Percentiles rank a stretch among this genome's conserved stretches.
Evolutionary conservation across 2,329 filamentous ascomycete species (phyloP).

Genomic region (Sporothrix euskadiensis): DNA sequence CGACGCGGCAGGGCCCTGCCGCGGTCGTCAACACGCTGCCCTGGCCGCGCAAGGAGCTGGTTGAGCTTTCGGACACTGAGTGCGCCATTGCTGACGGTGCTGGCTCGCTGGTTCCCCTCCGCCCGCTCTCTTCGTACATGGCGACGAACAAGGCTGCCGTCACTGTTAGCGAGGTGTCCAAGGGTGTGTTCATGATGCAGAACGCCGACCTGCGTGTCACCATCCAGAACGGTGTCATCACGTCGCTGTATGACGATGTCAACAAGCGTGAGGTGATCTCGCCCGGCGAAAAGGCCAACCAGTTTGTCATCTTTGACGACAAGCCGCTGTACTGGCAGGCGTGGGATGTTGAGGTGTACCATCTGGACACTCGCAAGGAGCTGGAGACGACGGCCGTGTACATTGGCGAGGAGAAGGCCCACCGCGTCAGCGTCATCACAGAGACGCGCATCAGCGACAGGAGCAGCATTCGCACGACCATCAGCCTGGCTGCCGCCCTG

Average conservation of each 20-base stretch:
- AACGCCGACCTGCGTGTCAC: slow-evolving; percentile 76
- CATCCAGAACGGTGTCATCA: slow-evolving; percentile 75
- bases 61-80: slow-evolving; percentile 59
- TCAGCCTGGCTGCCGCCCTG: slow-evolving; percentile 72
- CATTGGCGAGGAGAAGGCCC: slow-evolving; percentile 69
- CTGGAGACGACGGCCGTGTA: slow-evolving; percentile 67
- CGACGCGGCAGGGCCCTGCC: slow-evolving; percentile 37
- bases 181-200: slow-evolving; percentile 72
- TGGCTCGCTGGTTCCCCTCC: slow-evolving; percentile 54
- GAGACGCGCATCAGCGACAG: slow-evolving; percentile 84
- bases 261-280: slow-evolving; percentile 77
- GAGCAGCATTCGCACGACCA: slow-evolving; percentile 82
- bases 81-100: slow-evolving; percentile 59
- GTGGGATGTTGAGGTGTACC: slow-evolving; percentile 97
- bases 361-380: slow-evolving; percentile 81
- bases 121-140: slow-evolving; percentile 48
- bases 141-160: slow-evolving; percentile 49
- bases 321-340: slow-evolving; percentile 97
- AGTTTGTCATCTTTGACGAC: slow-evolving; percentile 93
- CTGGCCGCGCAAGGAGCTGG: slow-evolving; percentile 76
- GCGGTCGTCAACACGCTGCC: slow-evolving; percentile 73
- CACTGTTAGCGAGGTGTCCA: slow-evolving; percentile 51
- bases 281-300: slow-evolving; percentile 74
- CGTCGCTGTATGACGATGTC: slow-evolving; percentile 75
- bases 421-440: slow-evolving; percentile 79